Evolutionary conservation across 2,329 filamentous ascomycete genomes (phyloP).

Genomic region (Sporothrix brunneoviolacea): DNA sequence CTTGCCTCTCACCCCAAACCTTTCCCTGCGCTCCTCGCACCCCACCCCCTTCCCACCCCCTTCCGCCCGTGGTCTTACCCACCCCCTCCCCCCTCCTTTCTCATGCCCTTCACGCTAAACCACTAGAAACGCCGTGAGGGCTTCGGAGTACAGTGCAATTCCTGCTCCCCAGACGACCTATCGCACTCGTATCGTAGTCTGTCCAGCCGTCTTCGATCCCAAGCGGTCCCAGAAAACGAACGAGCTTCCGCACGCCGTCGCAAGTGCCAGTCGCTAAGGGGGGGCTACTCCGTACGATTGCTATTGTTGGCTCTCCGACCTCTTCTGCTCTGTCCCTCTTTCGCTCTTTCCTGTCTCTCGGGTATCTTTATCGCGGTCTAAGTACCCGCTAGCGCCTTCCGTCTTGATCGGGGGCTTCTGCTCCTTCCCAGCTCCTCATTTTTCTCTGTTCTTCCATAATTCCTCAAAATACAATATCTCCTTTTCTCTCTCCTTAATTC

Average conservation of each 20-base stretch:
- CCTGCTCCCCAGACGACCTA: too few relatives aligned
- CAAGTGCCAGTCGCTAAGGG: not conserved
- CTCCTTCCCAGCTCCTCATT: not conserved
- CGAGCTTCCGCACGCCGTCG: not conserved
- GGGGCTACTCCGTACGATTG: not conserved
- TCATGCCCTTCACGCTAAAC: too few relatives aligned
- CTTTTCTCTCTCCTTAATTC: not conserved
- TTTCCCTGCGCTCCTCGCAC: too few relatives aligned
- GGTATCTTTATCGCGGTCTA: not conserved
- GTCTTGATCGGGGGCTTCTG: not conserved
- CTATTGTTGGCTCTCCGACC: not conserved
- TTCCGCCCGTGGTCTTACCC: too few relatives aligned
- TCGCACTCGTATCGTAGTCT: too few relatives aligned
- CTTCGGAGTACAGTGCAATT: too few relatives aligned
- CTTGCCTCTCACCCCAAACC: too few relatives aligned
- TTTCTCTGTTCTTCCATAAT: not conserved
- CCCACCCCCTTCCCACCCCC: too few relatives aligned
- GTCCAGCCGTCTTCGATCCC: too few relatives aligned
- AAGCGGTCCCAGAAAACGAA: not conserved
- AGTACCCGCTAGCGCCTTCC: not conserved
- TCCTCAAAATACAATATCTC: not conserved
- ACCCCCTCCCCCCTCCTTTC: too few relatives aligned
- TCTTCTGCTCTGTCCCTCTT: not conserved
- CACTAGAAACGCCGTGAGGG: too few relatives aligned
- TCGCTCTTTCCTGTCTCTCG: not conserved